phyloP scores from a whole-genome alignment of 2,329 filamentous ascomycete species.

The Trichocomaceae sp. region DNA sequence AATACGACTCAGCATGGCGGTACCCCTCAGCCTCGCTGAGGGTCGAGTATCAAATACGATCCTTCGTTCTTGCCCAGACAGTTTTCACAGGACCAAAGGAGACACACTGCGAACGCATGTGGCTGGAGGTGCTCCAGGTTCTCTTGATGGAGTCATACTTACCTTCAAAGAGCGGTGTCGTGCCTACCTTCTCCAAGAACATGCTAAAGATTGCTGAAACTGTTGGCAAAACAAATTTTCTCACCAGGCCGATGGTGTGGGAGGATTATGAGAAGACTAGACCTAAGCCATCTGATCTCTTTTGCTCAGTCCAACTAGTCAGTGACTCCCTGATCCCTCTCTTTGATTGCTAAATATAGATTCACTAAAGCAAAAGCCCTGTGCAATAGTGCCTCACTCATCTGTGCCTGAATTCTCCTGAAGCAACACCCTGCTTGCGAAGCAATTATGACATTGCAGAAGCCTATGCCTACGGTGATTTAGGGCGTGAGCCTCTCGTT shows the following conservation, averaged over 20 bases:
- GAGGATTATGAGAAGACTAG: slow-evolving; percentile 6
- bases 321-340: not conserved
- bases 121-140: slow-evolving; percentile 26
- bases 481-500: slow-evolving; percentile 14
- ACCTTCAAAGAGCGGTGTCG: not conserved
- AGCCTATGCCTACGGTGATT: slow-evolving; percentile 22
- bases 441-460: slow-evolving; percentile 27
- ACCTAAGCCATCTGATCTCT: slow-evolving; percentile 18
- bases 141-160: slow-evolving; percentile 24
- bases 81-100: slow-evolving; percentile 25
- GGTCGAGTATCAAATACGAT: slow-evolving; percentile 31
- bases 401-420: slow-evolving; percentile 25
- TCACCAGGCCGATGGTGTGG: slow-evolving; percentile 20
- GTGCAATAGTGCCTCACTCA: slow-evolving; percentile 26
- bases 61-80: slow-evolving; percentile 25
- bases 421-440: slow-evolving; percentile 21
- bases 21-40: slow-evolving; percentile 21
- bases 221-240: slow-evolving; percentile 18
- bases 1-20: slow-evolving; percentile 27
- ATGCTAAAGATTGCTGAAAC: slow-evolving; percentile 16
- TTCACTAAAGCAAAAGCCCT: slow-evolving; percentile 13
- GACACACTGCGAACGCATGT: slow-evolving; percentile 21
- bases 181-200: slow-evolving; percentile 18
- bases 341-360: too few species aligned
- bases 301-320: slow-evolving; percentile 28